Base-by-base conservation (phyloP, 805 yeast species). In the Yarrowia sp. region DNA sequence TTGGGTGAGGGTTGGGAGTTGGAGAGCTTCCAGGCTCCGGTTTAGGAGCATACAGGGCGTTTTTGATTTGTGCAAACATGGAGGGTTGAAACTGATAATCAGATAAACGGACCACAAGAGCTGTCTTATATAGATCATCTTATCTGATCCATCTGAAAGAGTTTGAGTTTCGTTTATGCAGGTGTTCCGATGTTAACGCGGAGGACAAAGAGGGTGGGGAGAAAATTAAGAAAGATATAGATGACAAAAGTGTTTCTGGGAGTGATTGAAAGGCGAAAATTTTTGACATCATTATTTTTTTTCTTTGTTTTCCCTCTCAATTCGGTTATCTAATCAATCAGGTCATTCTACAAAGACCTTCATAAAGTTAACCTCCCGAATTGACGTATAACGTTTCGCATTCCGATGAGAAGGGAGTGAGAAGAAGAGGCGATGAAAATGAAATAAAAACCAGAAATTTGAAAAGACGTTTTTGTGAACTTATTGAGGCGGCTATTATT, bases 1-100 rank as follows among this genome's bases (percentile, higher is more conserved):
- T 12, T 1, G 19, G 19, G 19, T 19, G 19, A 2, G 56, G 56
- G 26, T 52, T 36, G 11, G 11, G 11, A 15, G n/a, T 15, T 10
- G 5, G 56, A 4, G 26, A 10, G 26, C 11, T 12, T 35, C 56
- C 56, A 8, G 56, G 56, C 22, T 4, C 56, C 15, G 56, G 56
- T 16, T 52, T 52, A 10, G 59, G 59, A 42, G 59, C 59, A 12
- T 38, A 36, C 16, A 53, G 16, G 11, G 59, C 59, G 59, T 53
- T 26, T 53, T 53, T 53, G 59, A 53, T 53, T 14, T 8, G 15
- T 0, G n/a, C 9, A 42, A 42, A 52, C 56, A 52, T 52, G 8
- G 7, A 5, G 12, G 8, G 5, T 9, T 7, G 40, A 9, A 9
- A 10, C 4, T 26, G 32, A 5, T 5, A 0, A 26, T 26, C 19